Percentiles rank a stretch among this genome's conserved stretches.
These are phyloP conservation scores for Phytophthora cajani DNA, from an alignment of 352 stramenopile genomes.

Conservation along the genomic window DNA sequence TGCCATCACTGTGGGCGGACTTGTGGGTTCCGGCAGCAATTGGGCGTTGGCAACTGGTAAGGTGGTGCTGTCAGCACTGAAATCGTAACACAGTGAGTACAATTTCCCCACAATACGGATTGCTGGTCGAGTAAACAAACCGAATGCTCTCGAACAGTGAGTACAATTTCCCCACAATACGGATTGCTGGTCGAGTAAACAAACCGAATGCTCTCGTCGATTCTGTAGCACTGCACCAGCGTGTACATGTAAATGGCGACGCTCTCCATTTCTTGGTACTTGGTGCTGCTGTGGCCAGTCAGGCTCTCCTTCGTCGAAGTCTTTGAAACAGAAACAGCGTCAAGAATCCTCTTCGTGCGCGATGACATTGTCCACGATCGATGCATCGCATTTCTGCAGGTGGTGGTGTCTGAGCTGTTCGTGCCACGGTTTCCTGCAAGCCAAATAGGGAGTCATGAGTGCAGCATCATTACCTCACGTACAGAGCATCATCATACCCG, in stretches of 20 bases:
- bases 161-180: slow-evolving; percentile 2
- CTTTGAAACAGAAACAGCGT: slow-evolving; percentile 27
- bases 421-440: slow-evolving; percentile 10
- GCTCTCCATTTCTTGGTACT: slow-evolving; percentile 41
- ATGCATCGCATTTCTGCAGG: slow-evolving; percentile 18
- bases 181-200: slow-evolving; percentile 12
- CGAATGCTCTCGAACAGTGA: slow-evolving; percentile 32
- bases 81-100: slow-evolving; percentile 24
- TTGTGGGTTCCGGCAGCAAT: slow-evolving; percentile 7
- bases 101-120: not conserved
- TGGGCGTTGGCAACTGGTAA: slow-evolving; percentile 6
- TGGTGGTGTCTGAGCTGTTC: not conserved
- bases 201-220: slow-evolving; percentile 42
- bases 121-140: slow-evolving; percentile 24
- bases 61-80: slow-evolving; percentile 8
- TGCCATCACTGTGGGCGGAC: not conserved
- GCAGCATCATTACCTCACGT: not conserved
- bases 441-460: not conserved
- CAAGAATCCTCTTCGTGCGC: slow-evolving; percentile 44
- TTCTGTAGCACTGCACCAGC: slow-evolving; percentile 60
- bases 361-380: slow-evolving; percentile 48
- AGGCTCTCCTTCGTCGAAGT: slow-evolving; percentile 3
- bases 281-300: slow-evolving; percentile 17
- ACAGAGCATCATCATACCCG: slow-evolving; percentile 7
- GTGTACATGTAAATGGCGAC: slow-evolving; percentile 57